Conservation (phyloP, 192 early-diverging fungal genomes). For the Linnemannia zychae region DNA sequence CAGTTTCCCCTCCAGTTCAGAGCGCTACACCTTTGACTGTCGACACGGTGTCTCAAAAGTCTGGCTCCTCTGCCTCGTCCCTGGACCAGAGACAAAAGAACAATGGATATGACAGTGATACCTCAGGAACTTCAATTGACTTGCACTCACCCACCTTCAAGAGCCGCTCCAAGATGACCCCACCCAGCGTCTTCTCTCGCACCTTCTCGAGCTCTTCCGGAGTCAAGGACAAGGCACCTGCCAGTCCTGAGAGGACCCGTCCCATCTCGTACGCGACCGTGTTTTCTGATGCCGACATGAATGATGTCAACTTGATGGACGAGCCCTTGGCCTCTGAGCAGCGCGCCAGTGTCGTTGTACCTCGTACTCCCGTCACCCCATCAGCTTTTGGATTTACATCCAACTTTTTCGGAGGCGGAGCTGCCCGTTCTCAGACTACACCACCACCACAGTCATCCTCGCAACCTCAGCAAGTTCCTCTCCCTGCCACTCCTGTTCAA, state of each 20-base stretch:
- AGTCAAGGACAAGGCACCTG: background rate
- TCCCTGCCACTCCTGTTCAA: slow-evolving; percentile 18
- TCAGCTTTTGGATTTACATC: slow-evolving; percentile 49
- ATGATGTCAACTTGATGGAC: slow-evolving; percentile 59
- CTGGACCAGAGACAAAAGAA: slow-evolving; percentile 28
- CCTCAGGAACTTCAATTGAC: slow-evolving; percentile 51
- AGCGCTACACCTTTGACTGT: slow-evolving; percentile 11
- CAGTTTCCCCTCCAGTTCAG: background rate
- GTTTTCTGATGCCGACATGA: slow-evolving; percentile 59
- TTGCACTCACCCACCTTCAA: slow-evolving; percentile 40
- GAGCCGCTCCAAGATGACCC: slow-evolving; percentile 9
- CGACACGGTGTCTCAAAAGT: slow-evolving; percentile 54
- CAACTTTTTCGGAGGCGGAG: slow-evolving; percentile 29
- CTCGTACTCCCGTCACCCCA: slow-evolving; percentile 29
- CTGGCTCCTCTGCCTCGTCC: slow-evolving; percentile 37
- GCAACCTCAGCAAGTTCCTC: slow-evolving; percentile 14
- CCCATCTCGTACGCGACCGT: slow-evolving; percentile 53
- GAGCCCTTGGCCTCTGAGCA: slow-evolving; percentile 34
- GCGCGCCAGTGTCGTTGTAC: slow-evolving; percentile 34
- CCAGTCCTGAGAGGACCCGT: slow-evolving; percentile 28
- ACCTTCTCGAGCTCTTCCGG: slow-evolving; percentile 17
- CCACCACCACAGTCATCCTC: slow-evolving; percentile 5
- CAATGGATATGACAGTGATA: slow-evolving; percentile 49
- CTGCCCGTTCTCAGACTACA: background rate
- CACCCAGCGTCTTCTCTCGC: slow-evolving; percentile 27